Base-by-base conservation (phyloP, 257 asterid genomes). In the Rhazya stricta region DNA sequence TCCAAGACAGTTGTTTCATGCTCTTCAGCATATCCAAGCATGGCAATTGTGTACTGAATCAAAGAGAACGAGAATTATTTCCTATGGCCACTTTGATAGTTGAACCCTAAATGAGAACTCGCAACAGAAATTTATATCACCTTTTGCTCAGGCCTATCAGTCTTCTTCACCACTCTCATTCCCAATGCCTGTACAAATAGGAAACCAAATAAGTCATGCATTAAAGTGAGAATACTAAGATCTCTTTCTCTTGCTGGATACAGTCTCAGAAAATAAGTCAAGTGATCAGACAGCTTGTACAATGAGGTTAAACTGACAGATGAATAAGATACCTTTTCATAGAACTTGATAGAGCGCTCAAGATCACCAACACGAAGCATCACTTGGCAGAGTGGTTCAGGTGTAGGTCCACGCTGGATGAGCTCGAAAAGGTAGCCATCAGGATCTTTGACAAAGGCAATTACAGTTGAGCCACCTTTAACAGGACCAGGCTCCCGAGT, bases 311-410 rank as follows among this genome's bases (percentile, higher is more conserved):
- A 63, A 60, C 29, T 50, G 67, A 36, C 74, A 72, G 56, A 66
- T 30, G 21, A 19, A 58, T 48, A 73, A 34, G 57, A 77, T 72
- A 95, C 99, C 99, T 91, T 92, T 85, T 92, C 98, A 74, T 95
- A 95, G 76, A 95, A 95, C 79, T 89, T 91, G 85, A 92, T 88
- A n/a, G 99, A 87, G 53, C 96, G 98, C 23, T 92, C 99, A 68
- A 95, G 96, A 85, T 95, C 97, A 75, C 99, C 99, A 76, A 95
- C 99, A 76, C 99, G 99, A 82, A 95, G 93, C 99, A 95, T 95
- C 77, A 92, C 99, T 87, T 95, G 99, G 80, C 99, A 95, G 68
- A 95, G 96, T 16, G 99, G 99, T 82, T 92, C 96, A 69, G 97
- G 98, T 72, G 98, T 92, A 25, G 96, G 89, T 46, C 89, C 96